Conservation (phyloP, 495 filamentous ascomycete species). For the Xylaria venustula region DNA sequence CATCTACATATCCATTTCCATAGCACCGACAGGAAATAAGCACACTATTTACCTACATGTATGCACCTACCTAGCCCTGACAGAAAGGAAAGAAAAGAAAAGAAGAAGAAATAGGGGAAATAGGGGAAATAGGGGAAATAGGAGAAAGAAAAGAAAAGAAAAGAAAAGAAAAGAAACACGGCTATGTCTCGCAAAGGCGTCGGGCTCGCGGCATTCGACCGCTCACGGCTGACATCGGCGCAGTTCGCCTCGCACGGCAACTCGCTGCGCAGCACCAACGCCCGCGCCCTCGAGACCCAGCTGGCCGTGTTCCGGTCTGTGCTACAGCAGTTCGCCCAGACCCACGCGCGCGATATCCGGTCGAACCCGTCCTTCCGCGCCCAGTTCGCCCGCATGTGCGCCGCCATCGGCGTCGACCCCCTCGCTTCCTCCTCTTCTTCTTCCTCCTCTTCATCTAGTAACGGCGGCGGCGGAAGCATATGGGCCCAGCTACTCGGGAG, state of each 20-base stretch:
- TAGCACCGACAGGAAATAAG: too few species aligned
- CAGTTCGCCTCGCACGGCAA: conserved; percentile 88
- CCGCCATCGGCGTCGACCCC: conserved; percentile 93
- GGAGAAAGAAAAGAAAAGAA: too few species aligned
- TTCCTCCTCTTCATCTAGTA: conserved; percentile 66
- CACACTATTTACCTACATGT: too few species aligned
- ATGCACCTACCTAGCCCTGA: too few species aligned
- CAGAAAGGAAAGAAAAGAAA: too few species aligned
- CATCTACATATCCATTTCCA: too few species aligned
- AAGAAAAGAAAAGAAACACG: too few species aligned
- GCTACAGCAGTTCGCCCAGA: conserved; percentile 89
- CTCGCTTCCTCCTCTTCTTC: too few species aligned
- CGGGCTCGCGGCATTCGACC: conserved; percentile 88
- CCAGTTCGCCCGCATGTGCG: conserved; percentile 98
- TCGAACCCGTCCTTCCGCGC: conserved; percentile 92
- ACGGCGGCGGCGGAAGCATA: conserved; percentile 55
- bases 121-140: too few species aligned
- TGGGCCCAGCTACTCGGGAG: conserved; percentile 92
- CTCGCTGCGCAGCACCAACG: conserved; percentile 75
- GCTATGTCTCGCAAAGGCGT: conserved; percentile 73
- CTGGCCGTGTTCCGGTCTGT: conserved; percentile 93
- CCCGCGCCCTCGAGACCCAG: conserved; percentile 81
- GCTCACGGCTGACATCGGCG: conserved; percentile 72
- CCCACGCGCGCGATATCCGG: conserved; percentile 91
- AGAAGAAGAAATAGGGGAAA: too few species aligned